Conservation (phyloP, 345 rosid genomes). For the Eucalyptus coolabah region DNA sequence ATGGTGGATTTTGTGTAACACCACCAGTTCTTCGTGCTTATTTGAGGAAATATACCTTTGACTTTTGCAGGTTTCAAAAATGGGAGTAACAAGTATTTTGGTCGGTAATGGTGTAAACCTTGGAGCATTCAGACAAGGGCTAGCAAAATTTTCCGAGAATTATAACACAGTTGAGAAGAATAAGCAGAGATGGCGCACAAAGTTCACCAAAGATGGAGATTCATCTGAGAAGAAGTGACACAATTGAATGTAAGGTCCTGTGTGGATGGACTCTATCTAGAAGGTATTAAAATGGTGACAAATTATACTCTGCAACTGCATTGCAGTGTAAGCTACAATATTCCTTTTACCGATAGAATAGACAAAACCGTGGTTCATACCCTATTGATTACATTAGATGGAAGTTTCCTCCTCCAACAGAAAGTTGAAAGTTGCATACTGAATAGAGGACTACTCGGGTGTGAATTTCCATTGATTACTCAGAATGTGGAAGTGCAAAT, state of each 20-base stretch:
- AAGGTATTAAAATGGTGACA: not conserved
- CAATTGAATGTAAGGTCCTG: not conserved
- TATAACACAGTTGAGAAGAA: constrained; percentile 35
- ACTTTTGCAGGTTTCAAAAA: constrained; percentile 46
- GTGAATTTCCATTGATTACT: not conserved
- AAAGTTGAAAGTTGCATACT: not conserved
- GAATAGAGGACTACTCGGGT: not conserved
- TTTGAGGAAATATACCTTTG: not conserved
- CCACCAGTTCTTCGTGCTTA: not conserved
- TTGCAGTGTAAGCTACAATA: not conserved
- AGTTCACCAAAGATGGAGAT: constrained; percentile 25
- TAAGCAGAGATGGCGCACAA: constrained; percentile 48
- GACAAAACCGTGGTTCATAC: not conserved
- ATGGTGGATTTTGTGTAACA: not conserved
- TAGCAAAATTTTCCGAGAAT: constrained; percentile 48
- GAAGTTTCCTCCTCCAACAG: not conserved
- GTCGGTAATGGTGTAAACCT: constrained; percentile 63
- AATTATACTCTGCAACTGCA: not conserved
- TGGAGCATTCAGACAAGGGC: constrained; percentile 71
- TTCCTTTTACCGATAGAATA: not conserved
- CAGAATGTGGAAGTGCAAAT: not conserved
- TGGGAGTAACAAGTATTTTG: constrained; percentile 71
- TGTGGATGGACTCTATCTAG: not conserved
- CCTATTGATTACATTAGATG: not conserved
- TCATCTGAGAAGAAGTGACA: constrained; percentile 11